Evolutionary conservation across 345 rosid genomes (phyloP).

Genomic region (Citrus maxima): DNA sequence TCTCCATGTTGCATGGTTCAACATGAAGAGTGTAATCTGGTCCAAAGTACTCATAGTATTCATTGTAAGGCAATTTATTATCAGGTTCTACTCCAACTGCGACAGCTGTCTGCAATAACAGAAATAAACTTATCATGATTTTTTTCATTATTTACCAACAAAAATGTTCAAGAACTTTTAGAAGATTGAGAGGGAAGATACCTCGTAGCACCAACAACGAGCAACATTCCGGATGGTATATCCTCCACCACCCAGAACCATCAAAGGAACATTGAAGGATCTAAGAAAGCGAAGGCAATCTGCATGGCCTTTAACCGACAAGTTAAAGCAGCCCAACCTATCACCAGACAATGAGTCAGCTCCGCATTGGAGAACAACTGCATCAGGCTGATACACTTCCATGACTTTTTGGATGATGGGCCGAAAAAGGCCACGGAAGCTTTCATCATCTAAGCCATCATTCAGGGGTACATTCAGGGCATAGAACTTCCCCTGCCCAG

Average conservation of each 20-base stretch:
- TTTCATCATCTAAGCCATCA: slow-evolving; percentile 86
- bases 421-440: slow-evolving; percentile 75
- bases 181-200: slow-evolving; percentile 23
- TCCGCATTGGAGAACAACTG: slow-evolving; percentile 98
- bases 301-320: slow-evolving; percentile 98
- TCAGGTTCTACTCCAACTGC: slow-evolving; percentile 98
- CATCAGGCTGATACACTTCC: slow-evolving; percentile 98
- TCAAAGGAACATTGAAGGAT: slow-evolving; percentile 86
- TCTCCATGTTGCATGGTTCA: slow-evolving; percentile 73
- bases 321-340: slow-evolving; percentile 91
- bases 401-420: slow-evolving; percentile 87
- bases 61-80: slow-evolving; percentile 85
- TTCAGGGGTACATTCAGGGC: slow-evolving; percentile 94
- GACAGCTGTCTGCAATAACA: slow-evolving; percentile 76
- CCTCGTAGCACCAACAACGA: slow-evolving; percentile 99
- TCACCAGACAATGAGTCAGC: slow-evolving; percentile 98
- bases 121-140: slow-evolving; percentile 6
- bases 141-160: not conserved
- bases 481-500: slow-evolving; percentile 66
- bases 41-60: slow-evolving; percentile 92
- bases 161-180: not conserved
- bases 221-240: slow-evolving; percentile 97
- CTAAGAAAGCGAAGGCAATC: slow-evolving; percentile 90
- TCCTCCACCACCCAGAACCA: slow-evolving; percentile 99
- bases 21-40: slow-evolving; percentile 95